Conservation (phyloP, 352 stramenopile genomes). For the Pythium phragmitis region DNA sequence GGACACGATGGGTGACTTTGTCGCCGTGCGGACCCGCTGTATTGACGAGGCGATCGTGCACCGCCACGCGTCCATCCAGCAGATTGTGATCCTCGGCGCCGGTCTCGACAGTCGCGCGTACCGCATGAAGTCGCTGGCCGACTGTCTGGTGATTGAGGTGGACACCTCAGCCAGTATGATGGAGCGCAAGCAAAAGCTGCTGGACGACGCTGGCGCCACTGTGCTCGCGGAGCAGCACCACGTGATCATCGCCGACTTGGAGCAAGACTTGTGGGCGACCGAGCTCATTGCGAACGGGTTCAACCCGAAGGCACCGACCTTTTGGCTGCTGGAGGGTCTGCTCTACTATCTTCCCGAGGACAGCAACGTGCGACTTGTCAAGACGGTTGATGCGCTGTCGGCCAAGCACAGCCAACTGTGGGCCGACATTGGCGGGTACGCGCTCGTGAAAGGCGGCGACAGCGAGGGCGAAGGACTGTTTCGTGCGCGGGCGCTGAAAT, state of each 20-base stretch:
- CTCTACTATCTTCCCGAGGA: conserved; percentile 44
- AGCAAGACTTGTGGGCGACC: conserved; percentile 48
- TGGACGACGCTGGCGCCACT: conserved; percentile 29
- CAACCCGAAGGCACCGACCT: conserved; percentile 43
- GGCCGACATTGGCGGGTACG: conserved; percentile 38
- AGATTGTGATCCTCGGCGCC: conserved; percentile 53
- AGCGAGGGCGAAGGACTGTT: conserved; percentile 25
- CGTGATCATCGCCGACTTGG: conserved; percentile 47
- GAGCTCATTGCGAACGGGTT: conserved; percentile 39
- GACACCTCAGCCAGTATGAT: conserved; percentile 45
- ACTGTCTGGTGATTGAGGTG: conserved; percentile 49
- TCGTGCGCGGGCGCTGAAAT: conserved; percentile 34
- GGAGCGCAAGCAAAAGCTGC: conserved; percentile 40
- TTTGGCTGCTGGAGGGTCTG: conserved; percentile 55
- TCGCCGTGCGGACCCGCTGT: conserved; percentile 43
- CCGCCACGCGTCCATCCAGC: conserved; percentile 37
- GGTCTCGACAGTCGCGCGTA: conserved; percentile 55
- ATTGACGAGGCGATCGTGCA: conserved; percentile 51
- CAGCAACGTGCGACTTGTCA: conserved; percentile 46
- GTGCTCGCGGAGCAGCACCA: conserved; percentile 38
- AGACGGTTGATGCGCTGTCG: conserved; percentile 52
- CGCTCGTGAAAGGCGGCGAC: conserved; percentile 15
- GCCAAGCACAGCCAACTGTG: conserved; percentile 46
- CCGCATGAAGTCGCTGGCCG: conserved; percentile 37
- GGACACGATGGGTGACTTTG: conserved; percentile 19